Conservation (phyloP, 306 rosid species). For the Cercis canadensis region DNA sequence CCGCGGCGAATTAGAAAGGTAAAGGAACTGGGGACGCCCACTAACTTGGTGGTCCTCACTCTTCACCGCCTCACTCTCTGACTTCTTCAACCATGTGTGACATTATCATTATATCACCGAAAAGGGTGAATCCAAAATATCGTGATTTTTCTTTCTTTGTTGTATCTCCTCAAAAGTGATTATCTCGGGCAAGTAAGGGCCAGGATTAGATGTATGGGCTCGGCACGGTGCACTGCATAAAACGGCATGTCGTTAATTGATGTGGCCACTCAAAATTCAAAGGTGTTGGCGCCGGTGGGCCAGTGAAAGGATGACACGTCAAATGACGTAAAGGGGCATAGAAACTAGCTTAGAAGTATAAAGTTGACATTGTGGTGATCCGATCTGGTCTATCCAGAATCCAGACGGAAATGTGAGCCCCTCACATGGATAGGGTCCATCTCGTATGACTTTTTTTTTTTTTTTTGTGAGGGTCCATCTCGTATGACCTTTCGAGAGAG, state of each 20-base stretch:
- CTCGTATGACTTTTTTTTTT: conserved; percentile 11
- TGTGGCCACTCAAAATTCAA: conserved; percentile 29
- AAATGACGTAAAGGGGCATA: not conserved
- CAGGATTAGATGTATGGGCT: no score
- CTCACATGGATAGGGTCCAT: conserved; percentile 32
- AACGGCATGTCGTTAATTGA: no score
- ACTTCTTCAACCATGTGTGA: conserved; percentile 27
- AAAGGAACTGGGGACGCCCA: conserved; percentile 48
- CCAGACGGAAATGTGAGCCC: no score
- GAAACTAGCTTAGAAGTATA: not conserved
- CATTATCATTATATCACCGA: not conserved
- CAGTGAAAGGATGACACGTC: conserved; percentile 28
- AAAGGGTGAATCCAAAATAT: not conserved
- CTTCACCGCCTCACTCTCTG: not conserved
- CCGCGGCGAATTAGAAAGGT: not conserved
- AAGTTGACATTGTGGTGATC: not conserved
- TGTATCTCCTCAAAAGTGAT: no score
- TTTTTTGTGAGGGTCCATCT: conserved; percentile 36
- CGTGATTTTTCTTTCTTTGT: no score
- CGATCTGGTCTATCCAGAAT: not conserved
- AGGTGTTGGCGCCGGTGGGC: conserved; percentile 36
- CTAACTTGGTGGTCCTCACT: conserved; percentile 11
- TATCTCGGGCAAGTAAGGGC: no score
- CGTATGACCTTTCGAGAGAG: conserved; percentile 3
- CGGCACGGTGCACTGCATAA: not conserved